Base-by-base conservation (phyloP, 345 rosid species). In the Combretum micranthum region DNA sequence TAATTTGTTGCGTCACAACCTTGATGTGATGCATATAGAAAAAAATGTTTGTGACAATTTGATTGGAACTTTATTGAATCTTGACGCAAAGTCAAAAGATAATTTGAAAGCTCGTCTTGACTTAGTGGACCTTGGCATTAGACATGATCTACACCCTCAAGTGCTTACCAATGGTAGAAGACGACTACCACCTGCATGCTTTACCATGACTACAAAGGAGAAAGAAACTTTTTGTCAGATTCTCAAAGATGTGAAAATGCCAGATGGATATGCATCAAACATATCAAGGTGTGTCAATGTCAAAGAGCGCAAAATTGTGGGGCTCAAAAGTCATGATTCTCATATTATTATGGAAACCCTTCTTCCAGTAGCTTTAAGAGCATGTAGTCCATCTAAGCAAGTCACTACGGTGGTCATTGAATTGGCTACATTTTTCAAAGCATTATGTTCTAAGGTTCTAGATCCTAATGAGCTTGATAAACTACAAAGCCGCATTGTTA, bases 231-330 rank as follows among this genome's bases (percentile, higher is more conserved):
- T 42, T 20, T 51, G 56, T 22, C 42, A 32, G 1, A 2, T 11
- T 21, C 52, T 4, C 17, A 50, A 42, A 10, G 48, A 22, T 44
- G 20, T 45, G 1, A 45, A 45, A 4, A n/a, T 4, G 48, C 50
- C n/a, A n/a, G n/a, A n/a, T 60, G 48, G 56, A 0, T 60, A 18
- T 60, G 47, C 42, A 16, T 42, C 14, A 14, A 60, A 42, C 22
- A 50, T 60, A 32, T 60, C 64, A 32, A 14, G n/a, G n/a, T n/a
- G 55, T 39, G 64, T 39, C 15, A 19, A n/a, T 19, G 15, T 42
- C 4, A 12, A 42, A n/a, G 46, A 55, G 23, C 26, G 9, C 18
- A 55, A 55, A 2, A 0, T 55, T 1, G 3, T 55, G 1, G 5
- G 3, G 0, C 11, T 55, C 0, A 55, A 55, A 23, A 15, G 21